phyloP scores from a whole-genome alignment of 1,139 yeast species.

The Spencermartinsiella ligniputridi region DNA sequence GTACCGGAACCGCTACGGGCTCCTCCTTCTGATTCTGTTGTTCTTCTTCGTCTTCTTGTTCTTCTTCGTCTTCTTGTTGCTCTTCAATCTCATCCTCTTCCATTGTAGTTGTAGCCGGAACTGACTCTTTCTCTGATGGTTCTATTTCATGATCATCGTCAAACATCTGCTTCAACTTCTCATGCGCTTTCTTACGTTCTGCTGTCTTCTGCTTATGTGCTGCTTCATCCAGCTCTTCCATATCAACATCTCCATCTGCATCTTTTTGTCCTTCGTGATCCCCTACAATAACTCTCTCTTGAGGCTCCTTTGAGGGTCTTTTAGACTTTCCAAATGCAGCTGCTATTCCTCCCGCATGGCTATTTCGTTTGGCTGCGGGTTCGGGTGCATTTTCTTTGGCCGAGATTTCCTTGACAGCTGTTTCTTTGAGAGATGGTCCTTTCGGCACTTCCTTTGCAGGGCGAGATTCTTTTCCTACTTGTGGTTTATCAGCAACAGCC shows the following conservation, averaged over 20 bases:
- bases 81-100: conserved; percentile 2
- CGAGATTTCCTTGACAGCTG: conserved; percentile 2
- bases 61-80: conserved; percentile 5
- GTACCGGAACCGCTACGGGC: conserved; percentile 2
- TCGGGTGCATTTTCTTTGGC: not conserved
- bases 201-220: conserved; percentile 6
- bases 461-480: too few relatives aligned
- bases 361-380: not conserved
- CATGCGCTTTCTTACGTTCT: conserved; percentile 13
- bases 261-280: conserved; percentile 6
- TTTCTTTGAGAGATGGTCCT: conserved; percentile 3
- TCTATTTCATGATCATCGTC: conserved; percentile 16
- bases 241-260: conserved; percentile 13
- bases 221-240: conserved; percentile 12
- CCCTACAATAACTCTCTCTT: conserved; percentile 18
- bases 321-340: conserved; percentile 17
- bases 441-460: not conserved
- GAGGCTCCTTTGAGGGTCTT: conserved; percentile 10
- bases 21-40: conserved; percentile 7
- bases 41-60: conserved; percentile 2
- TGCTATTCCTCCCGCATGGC: conserved; percentile 1
- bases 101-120: conserved; percentile 6
- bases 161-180: conserved; percentile 19
- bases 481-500: not conserved
- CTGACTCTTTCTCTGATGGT: not conserved